These are phyloP conservation scores for Neonectria coccinea DNA, from an alignment of 2,329 filamentous ascomycete species.

Conservation along the genomic window DNA sequence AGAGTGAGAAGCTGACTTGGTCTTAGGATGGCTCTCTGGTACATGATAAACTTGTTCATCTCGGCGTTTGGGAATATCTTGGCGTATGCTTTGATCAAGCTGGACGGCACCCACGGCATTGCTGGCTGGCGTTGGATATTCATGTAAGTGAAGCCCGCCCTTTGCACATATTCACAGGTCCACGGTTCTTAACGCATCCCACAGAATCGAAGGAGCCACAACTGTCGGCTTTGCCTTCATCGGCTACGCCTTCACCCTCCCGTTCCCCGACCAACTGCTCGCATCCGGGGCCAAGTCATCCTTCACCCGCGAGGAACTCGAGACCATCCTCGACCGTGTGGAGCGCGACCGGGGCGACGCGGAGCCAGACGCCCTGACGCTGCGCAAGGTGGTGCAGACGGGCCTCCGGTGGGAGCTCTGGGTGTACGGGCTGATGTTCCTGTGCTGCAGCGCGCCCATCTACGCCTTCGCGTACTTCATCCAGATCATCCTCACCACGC, in stretches of 20 bases:
- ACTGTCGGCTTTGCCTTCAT: conserved; percentile 14
- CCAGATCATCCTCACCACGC: conserved; percentile 65
- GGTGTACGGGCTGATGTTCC: conserved; percentile 52
- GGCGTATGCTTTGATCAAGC: conserved; percentile 48
- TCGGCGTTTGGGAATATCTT: conserved; percentile 46
- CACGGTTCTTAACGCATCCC: not conserved
- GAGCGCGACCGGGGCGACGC: conserved; percentile 57
- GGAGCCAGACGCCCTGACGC: conserved; percentile 51
- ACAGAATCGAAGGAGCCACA: conserved; percentile 16
- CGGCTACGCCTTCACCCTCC: conserved; percentile 22
- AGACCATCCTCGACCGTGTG: conserved; percentile 49
- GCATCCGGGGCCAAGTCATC: conserved; percentile 22
- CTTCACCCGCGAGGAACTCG: conserved; percentile 45
- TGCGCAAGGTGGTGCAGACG: conserved; percentile 47
- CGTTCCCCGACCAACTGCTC: conserved; percentile 29
- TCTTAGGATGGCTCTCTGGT: conserved; percentile 46
- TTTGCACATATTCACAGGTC: not conserved
- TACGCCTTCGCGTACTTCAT: conserved; percentile 73
- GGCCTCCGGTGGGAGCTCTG: conserved; percentile 56
- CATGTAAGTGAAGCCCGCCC: conserved; percentile 13
- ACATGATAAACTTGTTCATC: conserved; percentile 46
- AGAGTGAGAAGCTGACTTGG: not conserved
- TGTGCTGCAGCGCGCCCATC: conserved; percentile 65
- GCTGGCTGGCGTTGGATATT: conserved; percentile 60
- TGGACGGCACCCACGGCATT: conserved; percentile 58